Evolutionary conservation across 352 stramenopile species (phyloP).

Genomic region (Phytopythium aichiense): DNA sequence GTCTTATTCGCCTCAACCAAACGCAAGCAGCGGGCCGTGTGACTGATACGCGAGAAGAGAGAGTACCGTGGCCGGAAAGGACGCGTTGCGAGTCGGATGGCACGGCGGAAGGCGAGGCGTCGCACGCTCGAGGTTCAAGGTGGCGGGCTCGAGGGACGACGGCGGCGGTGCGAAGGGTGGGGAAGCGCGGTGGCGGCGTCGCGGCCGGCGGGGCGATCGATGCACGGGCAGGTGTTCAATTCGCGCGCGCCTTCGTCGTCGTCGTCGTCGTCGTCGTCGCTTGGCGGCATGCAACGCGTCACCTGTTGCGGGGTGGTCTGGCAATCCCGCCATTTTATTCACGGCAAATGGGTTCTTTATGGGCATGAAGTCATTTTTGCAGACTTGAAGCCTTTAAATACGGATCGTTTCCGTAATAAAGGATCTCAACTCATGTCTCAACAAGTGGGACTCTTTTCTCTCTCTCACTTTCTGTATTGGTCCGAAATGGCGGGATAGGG

Average conservation of each 20-base stretch:
- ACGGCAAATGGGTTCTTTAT: not conserved
- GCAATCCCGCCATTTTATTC: not conserved
- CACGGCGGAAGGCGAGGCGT: not conserved
- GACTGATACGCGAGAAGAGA: not conserved
- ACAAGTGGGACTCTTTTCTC: too few species aligned
- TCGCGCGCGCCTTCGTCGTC: not conserved
- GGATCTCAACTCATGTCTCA: too few species aligned
- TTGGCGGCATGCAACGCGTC: too few species aligned
- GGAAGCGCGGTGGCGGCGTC: too few species aligned
- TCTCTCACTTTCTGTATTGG: too few species aligned
- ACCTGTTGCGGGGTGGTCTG: not conserved
- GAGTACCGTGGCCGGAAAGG: not conserved
- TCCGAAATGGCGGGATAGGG: too few species aligned
- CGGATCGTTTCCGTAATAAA: not conserved
- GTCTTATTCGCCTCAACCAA: not conserved
- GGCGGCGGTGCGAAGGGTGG: too few species aligned
- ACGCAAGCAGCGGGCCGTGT: too few species aligned
- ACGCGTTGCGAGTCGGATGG: not conserved
- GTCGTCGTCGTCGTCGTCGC: not conserved
- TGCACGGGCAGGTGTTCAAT: too few species aligned
- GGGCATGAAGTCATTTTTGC: not conserved
- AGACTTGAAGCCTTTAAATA: not conserved
- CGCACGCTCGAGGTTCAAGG: not conserved
- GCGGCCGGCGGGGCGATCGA: too few species aligned
- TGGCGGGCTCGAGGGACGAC: too few species aligned